A percentile compares a stretch with the other conserved stretches of the same genome.
Conservation (phyloP, 441 rosid genomes). For the Gossypium laxum region DNA sequence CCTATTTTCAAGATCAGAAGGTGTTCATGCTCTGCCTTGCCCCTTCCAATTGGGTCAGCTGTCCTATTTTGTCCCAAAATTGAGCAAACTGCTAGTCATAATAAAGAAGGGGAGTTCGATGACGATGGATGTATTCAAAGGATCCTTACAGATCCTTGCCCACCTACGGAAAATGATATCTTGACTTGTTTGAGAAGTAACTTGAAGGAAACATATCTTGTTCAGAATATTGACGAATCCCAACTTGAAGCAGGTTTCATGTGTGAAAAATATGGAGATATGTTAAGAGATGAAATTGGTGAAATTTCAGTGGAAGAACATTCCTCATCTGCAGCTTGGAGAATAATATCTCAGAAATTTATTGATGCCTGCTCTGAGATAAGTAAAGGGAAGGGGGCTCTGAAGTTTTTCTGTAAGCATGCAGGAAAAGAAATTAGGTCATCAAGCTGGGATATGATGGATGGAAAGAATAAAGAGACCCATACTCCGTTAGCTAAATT, state of each 20-base stretch:
- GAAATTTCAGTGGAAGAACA: conserved; percentile 67
- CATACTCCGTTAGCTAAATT: conserved; percentile 48
- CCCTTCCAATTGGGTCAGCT: conserved; percentile 58
- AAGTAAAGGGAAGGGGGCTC: conserved; percentile 29
- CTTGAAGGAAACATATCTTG: conserved; percentile 22
- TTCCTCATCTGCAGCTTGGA: conserved; percentile 73
- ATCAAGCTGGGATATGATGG: conserved; percentile 31
- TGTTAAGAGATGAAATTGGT: conserved; percentile 49
- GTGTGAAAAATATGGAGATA: conserved; percentile 22
- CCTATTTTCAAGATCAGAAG: conserved; percentile 82
- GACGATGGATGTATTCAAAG: conserved; percentile 39
- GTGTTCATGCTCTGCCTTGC: conserved; percentile 57
- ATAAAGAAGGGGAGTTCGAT: conserved; percentile 32
- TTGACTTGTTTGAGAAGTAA: conserved; percentile 40
- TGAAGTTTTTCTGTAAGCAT: conserved; percentile 64
- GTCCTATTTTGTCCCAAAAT: conserved; percentile 37
- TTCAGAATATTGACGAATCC: conserved; percentile 21
- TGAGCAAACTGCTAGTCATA: conserved; percentile 26
- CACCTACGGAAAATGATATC: conserved; percentile 60
- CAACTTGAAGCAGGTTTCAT: conserved; percentile 28
- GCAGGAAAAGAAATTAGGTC: conserved; percentile 32
- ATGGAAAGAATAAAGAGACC: conserved; percentile 27
- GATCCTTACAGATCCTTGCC: conserved; percentile 58
- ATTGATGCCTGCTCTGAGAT: conserved; percentile 46
- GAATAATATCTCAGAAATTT: conserved; percentile 49